phyloP scores from a whole-genome alignment of 1,139 yeast genomes.

The Taiozyma sp. region DNA sequence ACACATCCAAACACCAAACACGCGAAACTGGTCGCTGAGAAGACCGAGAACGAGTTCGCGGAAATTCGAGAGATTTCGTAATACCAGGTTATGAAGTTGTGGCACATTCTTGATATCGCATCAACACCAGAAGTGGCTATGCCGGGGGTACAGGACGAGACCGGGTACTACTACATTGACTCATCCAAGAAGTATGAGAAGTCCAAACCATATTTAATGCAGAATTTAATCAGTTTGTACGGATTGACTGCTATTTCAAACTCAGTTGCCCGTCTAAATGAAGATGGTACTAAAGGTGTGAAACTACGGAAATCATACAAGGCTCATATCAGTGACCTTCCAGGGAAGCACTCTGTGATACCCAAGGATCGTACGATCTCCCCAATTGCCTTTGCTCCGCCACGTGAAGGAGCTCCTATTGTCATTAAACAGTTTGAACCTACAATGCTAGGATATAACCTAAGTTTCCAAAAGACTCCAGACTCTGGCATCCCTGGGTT shows the following conservation, averaged over 20 bases:
- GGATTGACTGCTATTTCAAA: constrained; percentile 63
- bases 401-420: constrained; percentile 27
- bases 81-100: not conserved
- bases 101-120: not conserved
- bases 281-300: constrained; percentile 85
- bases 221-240: constrained; percentile 64
- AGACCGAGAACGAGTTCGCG: not conserved
- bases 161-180: constrained; percentile 30
- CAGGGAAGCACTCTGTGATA: constrained; percentile 68
- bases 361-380: constrained; percentile 53
- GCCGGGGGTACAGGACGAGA: not conserved
- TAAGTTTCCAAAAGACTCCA: constrained; percentile 64
- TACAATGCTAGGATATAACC: constrained; percentile 42
- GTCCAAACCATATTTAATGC: constrained; percentile 63
- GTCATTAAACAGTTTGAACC: constrained; percentile 44
- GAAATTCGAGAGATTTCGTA: not conserved
- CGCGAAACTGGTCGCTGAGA: not conserved
- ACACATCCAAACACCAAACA: constrained; percentile 2
- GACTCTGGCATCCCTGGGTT: constrained; percentile 76
- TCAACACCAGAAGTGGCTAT: not conserved
- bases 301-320: constrained; percentile 91
- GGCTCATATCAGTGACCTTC: constrained; percentile 80
- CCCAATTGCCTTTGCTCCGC: constrained; percentile 46
- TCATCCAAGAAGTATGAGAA: constrained; percentile 33
- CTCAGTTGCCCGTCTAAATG: constrained; percentile 82